Evolutionary conservation across 2,329 filamentous ascomycete species (phyloP), one percentile per base, ranked within the genome.

Genomic region (Aspergillus vadensis): DNA sequence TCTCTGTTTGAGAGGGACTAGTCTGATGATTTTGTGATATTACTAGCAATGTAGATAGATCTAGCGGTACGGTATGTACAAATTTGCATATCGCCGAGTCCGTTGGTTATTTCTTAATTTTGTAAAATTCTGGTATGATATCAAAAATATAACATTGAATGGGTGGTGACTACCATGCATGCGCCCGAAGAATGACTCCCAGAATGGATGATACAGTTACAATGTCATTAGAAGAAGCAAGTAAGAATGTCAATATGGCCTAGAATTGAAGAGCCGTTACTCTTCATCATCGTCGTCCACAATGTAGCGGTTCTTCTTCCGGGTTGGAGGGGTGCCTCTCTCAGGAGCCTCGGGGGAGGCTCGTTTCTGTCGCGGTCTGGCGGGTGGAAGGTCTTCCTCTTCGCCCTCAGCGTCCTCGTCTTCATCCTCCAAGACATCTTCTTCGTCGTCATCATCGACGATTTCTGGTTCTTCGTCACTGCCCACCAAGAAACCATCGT

Each of bases 401-500:
- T 79, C 76, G 12, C 78, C 78, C 65, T 80, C 79, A 9, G 77
- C 79, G 62, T 82, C 80, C 60, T 77, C 73, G 27, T 79, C 77
- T 2, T 79, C 79, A 53, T 79, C 79, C 49, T 77, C 76, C 8
- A 76, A 67, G 21, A 75, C 72, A 19, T 77, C 76, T 50, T 79
- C 77, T 12, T 80, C 80, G 4, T 77, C 78, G 21, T 78, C 78
- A 23, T 76, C 76, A 8, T 76, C 80, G 15, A 74, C 78, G 32
- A 80, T 69, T 61, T 82, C 80, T 2, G 74, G 70, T 50, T 82
- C 80, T 67, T 82, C 80, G 53, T 82, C 80, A 50, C 79, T 81
- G 15, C 74, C 75, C 23, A 80, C 80, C 55, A 94, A 87, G 76
- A 94, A 94, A 56, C 89, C 90, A 70, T 93, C 91, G 51, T 91